These are phyloP conservation scores for Penicillium glabrum DNA, from an alignment of 2,329 filamentous ascomycete genomes.

Conservation along the genomic window DNA sequence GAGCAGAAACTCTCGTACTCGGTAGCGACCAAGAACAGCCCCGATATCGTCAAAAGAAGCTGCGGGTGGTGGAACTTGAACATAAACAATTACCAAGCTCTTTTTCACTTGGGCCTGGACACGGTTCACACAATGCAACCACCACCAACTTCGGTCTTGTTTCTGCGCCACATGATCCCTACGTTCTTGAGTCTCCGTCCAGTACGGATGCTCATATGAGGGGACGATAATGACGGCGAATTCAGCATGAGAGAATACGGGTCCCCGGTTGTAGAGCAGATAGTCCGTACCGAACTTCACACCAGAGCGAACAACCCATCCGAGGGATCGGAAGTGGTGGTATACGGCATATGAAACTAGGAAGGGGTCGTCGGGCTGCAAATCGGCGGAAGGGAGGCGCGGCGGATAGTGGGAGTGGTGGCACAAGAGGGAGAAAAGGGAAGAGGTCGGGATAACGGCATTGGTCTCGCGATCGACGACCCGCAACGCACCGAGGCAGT, in stretches of 20 bases:
- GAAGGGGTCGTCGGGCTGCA: slow-evolving; percentile 78
- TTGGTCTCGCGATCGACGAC: slow-evolving; percentile 49
- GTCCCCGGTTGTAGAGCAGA: slow-evolving; percentile 88
- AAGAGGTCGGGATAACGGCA: slow-evolving; percentile 50
- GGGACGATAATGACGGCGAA: slow-evolving; percentile 86
- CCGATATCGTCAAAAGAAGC: slow-evolving; percentile 56
- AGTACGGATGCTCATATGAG: slow-evolving; percentile 72
- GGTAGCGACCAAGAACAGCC: slow-evolving; percentile 66
- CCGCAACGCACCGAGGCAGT: slow-evolving; percentile 72
- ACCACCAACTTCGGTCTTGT: slow-evolving; percentile 48
- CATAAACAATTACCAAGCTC: slow-evolving; percentile 84
- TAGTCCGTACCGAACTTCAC: slow-evolving; percentile 96
- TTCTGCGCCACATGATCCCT: slow-evolving; percentile 53
- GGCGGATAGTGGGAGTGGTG: slow-evolving; percentile 69
- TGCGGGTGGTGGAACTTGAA: slow-evolving; percentile 77
- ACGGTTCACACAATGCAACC: slow-evolving; percentile 80
- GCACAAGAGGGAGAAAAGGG: slow-evolving; percentile 68
- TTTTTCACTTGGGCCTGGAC: slow-evolving; percentile 90
- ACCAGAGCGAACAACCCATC: slow-evolving; percentile 89
- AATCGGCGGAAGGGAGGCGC: slow-evolving; percentile 38
- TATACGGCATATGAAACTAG: slow-evolving; percentile 85
- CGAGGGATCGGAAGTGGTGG: slow-evolving; percentile 92
- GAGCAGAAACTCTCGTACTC: slow-evolving; percentile 75
- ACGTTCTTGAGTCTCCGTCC: slow-evolving; percentile 55
- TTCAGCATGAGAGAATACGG: slow-evolving; percentile 92